Percentiles rank a stretch among this genome's conserved stretches.
These are phyloP conservation scores for Arachis hypogaea DNA, from an alignment of 306 rosid species.

Conservation along the genomic window DNA sequence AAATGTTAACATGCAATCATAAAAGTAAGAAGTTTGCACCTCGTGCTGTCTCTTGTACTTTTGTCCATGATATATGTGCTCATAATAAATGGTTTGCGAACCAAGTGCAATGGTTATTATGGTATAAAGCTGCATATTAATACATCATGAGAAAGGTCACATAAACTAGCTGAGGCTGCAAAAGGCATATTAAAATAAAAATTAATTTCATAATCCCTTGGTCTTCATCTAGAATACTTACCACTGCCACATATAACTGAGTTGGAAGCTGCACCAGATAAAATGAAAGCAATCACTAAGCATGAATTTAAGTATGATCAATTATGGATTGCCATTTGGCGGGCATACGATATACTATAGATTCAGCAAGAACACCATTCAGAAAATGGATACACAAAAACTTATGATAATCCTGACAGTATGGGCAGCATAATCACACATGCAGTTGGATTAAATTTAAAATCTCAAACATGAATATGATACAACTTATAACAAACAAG, in stretches of 20 bases:
- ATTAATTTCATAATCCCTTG: conserved; percentile 25
- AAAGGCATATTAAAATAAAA: conserved; percentile 27
- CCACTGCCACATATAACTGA: conserved; percentile 80
- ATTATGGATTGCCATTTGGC: background rate
- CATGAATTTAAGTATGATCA: conserved; percentile 22
- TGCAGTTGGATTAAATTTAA: conserved; percentile 5
- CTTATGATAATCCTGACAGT: background rate
- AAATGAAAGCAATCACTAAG: conserved; percentile 38
- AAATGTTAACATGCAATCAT: background rate
- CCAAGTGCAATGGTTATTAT: conserved; percentile 57
- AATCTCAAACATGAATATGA: background rate
- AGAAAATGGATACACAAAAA: conserved; percentile 16
- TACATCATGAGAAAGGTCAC: conserved; percentile 37
- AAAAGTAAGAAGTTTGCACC: conserved; percentile 49
- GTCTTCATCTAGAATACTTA: conserved; percentile 46
- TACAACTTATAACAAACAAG: background rate
- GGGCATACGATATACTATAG: conserved; percentile 21
- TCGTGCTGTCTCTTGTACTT: conserved; percentile 44
- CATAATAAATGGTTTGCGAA: conserved; percentile 65
- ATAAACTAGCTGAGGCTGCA: conserved; percentile 11
- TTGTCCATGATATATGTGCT: conserved; percentile 54
- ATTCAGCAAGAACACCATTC: conserved; percentile 22
- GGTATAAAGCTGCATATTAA: conserved; percentile 68
- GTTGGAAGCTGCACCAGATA: conserved; percentile 84
- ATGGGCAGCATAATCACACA: background rate